Percentiles rank a stretch among this genome's conserved stretches.
These are phyloP conservation scores for Candida vaughaniae DNA, from an alignment of 805 yeast species.

Conservation along the genomic window DNA sequence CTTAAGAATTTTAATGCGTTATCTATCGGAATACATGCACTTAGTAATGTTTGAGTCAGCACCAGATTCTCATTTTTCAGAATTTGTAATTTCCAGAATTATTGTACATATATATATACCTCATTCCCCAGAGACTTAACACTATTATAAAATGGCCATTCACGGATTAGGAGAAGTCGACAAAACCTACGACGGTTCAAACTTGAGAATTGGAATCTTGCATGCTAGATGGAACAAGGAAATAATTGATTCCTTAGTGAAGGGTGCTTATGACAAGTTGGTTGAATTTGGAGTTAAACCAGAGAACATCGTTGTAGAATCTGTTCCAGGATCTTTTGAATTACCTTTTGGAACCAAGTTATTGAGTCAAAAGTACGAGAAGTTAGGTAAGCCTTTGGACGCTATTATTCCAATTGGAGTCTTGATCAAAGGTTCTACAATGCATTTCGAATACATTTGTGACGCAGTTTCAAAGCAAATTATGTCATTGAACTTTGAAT, in stretches of 20 bases:
- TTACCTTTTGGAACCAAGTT: slow-evolving; percentile 77
- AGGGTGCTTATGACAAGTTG: slow-evolving; percentile 69
- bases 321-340: slow-evolving; percentile 95
- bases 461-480: slow-evolving; percentile 83
- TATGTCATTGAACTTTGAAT: slow-evolving; percentile 73
- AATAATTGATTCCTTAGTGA: slow-evolving; percentile 75
- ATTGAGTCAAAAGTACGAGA: slow-evolving; percentile 45
- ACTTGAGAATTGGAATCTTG: slow-evolving; percentile 75
- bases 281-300: slow-evolving; percentile 65
- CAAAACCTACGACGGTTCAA: slow-evolving; percentile 63
- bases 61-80: too few relatives aligned
- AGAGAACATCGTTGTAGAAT: slow-evolving; percentile 73
- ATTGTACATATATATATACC: too few relatives aligned
- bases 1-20: too few relatives aligned
- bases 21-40: too few relatives aligned
- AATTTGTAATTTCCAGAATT: too few relatives aligned
- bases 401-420: slow-evolving; percentile 94
- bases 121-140: too few relatives aligned
- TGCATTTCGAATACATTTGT: slow-evolving; percentile 97
- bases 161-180: slow-evolving; percentile 79
- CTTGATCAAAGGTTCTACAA: slow-evolving; percentile 92
- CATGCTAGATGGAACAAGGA: slow-evolving; percentile 94
- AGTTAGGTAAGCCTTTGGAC: slow-evolving; percentile 55
- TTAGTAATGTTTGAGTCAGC: too few relatives aligned
- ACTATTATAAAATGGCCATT: slow-evolving; percentile 66